Percentiles rank a stretch among this genome's conserved stretches.
Evolutionary conservation across 2,329 filamentous ascomycete species (phyloP).

Genomic region (Paecilomyces sp.): DNA sequence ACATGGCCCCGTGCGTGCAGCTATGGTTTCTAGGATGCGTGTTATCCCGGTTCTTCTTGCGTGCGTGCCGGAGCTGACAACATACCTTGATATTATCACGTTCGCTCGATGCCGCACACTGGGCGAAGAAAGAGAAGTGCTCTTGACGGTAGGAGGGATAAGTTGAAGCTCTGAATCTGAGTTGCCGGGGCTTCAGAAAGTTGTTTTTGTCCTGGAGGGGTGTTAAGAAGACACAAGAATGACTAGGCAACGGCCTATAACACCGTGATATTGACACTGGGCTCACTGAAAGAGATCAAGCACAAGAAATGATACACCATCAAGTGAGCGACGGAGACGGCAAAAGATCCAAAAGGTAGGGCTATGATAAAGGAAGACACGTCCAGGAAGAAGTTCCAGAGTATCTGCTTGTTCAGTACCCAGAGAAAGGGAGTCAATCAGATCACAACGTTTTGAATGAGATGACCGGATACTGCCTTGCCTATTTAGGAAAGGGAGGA

Average conservation of each 20-base stretch:
- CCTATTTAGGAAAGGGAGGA: background rate
- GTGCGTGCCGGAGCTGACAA: background rate
- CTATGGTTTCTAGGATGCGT: background rate
- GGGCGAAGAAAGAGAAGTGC: background rate
- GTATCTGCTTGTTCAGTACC: background rate
- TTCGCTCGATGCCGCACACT: background rate
- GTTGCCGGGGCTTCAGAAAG: background rate
- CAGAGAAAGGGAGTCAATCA: background rate
- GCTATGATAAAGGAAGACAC: background rate
- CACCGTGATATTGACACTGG: background rate
- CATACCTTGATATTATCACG: background rate
- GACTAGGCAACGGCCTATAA: background rate
- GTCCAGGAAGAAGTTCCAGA: background rate
- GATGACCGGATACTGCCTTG: background rate
- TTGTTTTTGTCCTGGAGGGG: background rate
- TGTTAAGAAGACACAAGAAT: background rate
- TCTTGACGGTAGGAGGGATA: background rate
- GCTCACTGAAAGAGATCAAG: background rate
- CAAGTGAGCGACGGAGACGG: background rate
- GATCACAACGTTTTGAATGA: background rate
- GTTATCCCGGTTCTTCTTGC: background rate
- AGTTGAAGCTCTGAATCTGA: background rate
- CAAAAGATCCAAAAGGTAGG: background rate
- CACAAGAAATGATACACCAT: background rate
- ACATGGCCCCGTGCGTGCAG: conserved; percentile 12